These are phyloP conservation scores for Lanmaoa pseudosensibilis DNA, from an alignment of 768 basidiomycete genomes.

Conservation along the genomic window DNA sequence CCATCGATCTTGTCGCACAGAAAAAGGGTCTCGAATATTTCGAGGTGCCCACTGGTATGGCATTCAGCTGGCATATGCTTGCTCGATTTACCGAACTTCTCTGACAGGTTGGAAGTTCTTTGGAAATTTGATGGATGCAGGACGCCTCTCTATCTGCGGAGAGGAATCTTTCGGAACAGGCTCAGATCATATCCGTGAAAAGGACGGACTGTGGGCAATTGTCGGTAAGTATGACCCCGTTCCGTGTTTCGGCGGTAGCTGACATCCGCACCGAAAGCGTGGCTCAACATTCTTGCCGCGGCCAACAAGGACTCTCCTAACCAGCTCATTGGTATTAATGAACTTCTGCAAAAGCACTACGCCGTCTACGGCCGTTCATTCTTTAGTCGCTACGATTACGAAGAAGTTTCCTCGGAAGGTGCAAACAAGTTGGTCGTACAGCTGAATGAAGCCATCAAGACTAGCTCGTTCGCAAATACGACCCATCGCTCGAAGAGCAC, in stretches of 20 bases:
- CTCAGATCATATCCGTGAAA: constrained; percentile 99
- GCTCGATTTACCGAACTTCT: background rate
- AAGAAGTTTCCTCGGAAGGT: constrained; percentile 90
- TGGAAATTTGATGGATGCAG: constrained; percentile 99
- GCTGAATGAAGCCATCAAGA: constrained; percentile 69
- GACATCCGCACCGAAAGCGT: constrained; percentile 53
- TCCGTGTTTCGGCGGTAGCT: constrained; percentile 7
- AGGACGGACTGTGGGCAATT: constrained; percentile 98
- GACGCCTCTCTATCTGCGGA: constrained; percentile 95
- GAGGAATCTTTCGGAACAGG: constrained; percentile 99
- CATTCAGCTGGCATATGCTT: background rate
- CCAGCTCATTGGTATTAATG: constrained; percentile 85
- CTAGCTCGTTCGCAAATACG: constrained; percentile 66
- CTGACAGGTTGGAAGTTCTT: constrained; percentile 97
- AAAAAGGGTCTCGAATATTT: constrained; percentile 91
- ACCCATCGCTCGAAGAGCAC: constrained; percentile 67
- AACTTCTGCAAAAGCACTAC: constrained; percentile 86
- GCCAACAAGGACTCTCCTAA: constrained; percentile 75
- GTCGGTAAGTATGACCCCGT: constrained; percentile 58
- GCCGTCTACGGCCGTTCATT: constrained; percentile 92
- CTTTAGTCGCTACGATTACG: constrained; percentile 99
- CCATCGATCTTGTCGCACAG: constrained; percentile 94
- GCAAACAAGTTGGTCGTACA: constrained; percentile 83
- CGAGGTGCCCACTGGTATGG: constrained; percentile 91
- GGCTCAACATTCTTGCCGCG: constrained; percentile 95